Percentiles rank a stretch among this genome's conserved stretches.
Evolutionary conservation across 2,329 filamentous ascomycete genomes (phyloP).

Genomic region (Rutstroemia sp.): DNA sequence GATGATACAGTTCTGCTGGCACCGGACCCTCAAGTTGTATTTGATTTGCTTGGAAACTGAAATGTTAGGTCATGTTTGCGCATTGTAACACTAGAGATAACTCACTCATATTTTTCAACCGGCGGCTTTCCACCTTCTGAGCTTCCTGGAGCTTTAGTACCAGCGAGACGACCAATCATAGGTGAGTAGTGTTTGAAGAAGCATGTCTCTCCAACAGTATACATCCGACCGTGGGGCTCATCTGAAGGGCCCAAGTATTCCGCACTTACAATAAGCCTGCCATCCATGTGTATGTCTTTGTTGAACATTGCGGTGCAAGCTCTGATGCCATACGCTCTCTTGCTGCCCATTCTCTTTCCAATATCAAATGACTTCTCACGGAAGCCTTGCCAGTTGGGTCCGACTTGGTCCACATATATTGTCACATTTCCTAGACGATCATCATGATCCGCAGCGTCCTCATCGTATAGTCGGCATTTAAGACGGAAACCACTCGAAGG

Average conservation of each 20-base stretch:
- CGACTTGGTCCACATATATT: conserved; percentile 52
- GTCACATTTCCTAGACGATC: conserved; percentile 85
- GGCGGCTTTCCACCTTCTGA: conserved; percentile 43
- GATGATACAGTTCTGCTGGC: conserved; percentile 74
- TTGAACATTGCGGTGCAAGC: conserved; percentile 57
- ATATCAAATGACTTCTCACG: conserved; percentile 57
- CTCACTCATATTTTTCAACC: conserved; percentile 70
- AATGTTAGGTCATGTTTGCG: conserved; percentile 12
- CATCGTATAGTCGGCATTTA: conserved; percentile 83
- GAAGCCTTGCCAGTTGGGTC: conserved; percentile 62
- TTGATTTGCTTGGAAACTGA: conserved; percentile 85
- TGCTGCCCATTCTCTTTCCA: conserved; percentile 80
- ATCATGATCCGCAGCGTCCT: conserved; percentile 79
- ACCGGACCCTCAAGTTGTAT: conserved; percentile 82
- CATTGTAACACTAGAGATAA: conserved; percentile 10
- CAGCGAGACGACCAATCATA: conserved; percentile 74
- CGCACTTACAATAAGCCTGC: conserved; percentile 64
- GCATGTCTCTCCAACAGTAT: conserved; percentile 67
- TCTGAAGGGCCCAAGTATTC: conserved; percentile 72
- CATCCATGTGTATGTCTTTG: conserved; percentile 58
- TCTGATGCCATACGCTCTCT: conserved; percentile 73
- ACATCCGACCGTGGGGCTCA: conserved; percentile 60
- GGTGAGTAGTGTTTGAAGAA: conserved; percentile 86
- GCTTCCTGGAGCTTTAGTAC: conserved; percentile 56
- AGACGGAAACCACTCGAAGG: conserved; percentile 73